phyloP scores from a whole-genome alignment of 2,329 filamentous ascomycete species.

The Rhytidhysteron rufulum region DNA sequence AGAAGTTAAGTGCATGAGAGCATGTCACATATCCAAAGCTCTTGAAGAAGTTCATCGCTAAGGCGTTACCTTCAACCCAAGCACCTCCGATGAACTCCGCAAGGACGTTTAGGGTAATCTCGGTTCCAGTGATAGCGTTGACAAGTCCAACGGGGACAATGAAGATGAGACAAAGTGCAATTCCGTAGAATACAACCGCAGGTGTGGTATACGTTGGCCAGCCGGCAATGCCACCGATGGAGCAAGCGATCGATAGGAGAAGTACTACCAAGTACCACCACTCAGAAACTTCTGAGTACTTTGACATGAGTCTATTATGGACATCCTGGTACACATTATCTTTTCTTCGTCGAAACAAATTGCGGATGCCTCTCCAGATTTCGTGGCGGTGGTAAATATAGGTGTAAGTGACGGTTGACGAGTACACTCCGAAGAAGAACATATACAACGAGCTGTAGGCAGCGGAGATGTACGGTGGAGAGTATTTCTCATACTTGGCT shows the following conservation, averaged over 20 bases:
- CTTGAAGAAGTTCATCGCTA: conserved; percentile 10
- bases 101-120: conserved; percentile 52
- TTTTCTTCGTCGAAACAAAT: conserved; percentile 34
- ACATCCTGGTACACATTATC: conserved; percentile 37
- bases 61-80: conserved; percentile 8
- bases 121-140: conserved; percentile 52
- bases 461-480: conserved; percentile 50
- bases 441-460: conserved; percentile 52
- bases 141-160: conserved; percentile 53
- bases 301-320: conserved; percentile 48
- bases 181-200: conserved; percentile 50
- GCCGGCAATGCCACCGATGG: conserved; percentile 45
- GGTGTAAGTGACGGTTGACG: conserved; percentile 50
- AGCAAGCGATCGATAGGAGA: conserved; percentile 43
- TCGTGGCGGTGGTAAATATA: conserved; percentile 52
- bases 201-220: conserved; percentile 52
- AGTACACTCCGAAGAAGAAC: conserved; percentile 55
- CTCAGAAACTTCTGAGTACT: conserved; percentile 49
- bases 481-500: conserved; percentile 48
- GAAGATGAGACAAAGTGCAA: conserved; percentile 49
- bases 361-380: conserved; percentile 49
- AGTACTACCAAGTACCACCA: conserved; percentile 53
- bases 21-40: conserved; percentile 9
- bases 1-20: conserved; percentile 10
- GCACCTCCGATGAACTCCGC: conserved; percentile 23